A percentile compares a stretch with the other conserved stretches of the same genome.
phyloP scores from a whole-genome alignment of 2,329 filamentous ascomycete genomes.

The Escovopsis sp. region DNA sequence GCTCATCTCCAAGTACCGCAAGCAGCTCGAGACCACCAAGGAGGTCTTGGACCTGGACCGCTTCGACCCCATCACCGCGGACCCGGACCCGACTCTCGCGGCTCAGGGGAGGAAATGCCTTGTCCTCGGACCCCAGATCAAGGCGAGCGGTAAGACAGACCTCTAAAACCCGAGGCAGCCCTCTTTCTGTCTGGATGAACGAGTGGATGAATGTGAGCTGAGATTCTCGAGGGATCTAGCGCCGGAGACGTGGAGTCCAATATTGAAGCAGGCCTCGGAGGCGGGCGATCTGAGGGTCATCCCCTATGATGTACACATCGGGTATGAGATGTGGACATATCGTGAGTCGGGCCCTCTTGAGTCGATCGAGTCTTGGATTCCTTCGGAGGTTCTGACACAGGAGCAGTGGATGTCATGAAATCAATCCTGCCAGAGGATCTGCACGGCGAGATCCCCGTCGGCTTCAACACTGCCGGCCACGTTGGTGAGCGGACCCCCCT shows the following conservation, averaged over 20 bases:
- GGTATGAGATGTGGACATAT: conserved; percentile 80
- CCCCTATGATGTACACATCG: conserved; percentile 60
- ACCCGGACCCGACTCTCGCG: conserved; percentile 42
- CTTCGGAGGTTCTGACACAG: background rate
- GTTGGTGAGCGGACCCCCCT: conserved; percentile 42
- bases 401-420: conserved; percentile 62
- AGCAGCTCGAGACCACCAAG: conserved; percentile 46
- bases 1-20: conserved; percentile 59
- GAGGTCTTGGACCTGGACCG: conserved; percentile 54
- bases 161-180: too few relatives aligned
- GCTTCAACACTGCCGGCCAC: conserved; percentile 82
- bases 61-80: conserved; percentile 45
- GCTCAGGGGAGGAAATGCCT: conserved; percentile 46
- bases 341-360: conserved; percentile 39
- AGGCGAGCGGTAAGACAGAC: conserved; percentile 11
- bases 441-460: conserved; percentile 66
- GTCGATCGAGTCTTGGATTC: background rate
- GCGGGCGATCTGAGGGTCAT: conserved; percentile 54
- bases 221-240: conserved; percentile 12
- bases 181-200: background rate
- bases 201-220: background rate
- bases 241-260: conserved; percentile 60
- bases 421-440: conserved; percentile 69
- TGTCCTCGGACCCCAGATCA: conserved; percentile 42
- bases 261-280: conserved; percentile 53